Evolutionary conservation across 164 flowering plant species (phyloP), one percentile per base, ranked within the genome.

Genomic region (Taxillus chinensis): DNA sequence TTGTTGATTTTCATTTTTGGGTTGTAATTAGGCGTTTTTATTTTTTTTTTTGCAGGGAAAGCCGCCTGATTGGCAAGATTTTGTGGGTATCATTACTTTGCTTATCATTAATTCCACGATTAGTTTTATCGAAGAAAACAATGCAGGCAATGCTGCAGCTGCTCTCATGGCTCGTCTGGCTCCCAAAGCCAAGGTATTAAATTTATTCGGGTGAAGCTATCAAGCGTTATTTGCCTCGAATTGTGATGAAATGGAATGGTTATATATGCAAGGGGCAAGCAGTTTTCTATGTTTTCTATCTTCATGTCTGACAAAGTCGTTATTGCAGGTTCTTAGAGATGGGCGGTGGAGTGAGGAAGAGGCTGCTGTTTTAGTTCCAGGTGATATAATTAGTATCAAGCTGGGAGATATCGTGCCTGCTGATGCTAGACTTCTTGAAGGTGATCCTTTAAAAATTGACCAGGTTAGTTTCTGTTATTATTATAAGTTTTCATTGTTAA

Each of bases 91-190:
- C 64, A 83, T 85, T 3, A 71, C 79, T 7, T 68, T 89, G 70
- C 86, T 89, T 61, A 2, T 89, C 7, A 87, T 89, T 40, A 89
- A 89, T 75, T 89, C 96, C 0, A 87, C 93, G 0, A 89, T 89
- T 62, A 89, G 96, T 83, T 89, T 89, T 42, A 80, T 87, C 3
- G 96, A 89, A 74, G 96, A 89, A 74, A 84, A 89, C 71, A 89
- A 85, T 72, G 96, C 96, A 1, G 96, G 93, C n/a, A 89, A 89
- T 64, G 96, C 96, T 39, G 96, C 96, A 2, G 96, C 96, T 41
- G 89, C 93, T 63, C 86, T 89, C 63, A 89, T 89, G 96, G 96
- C 96, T 63, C 80, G 85, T 66, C 82, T 89, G 3, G 96, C 96
- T 57, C 93, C 93, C 3, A 87, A 84, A 74, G 90, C 91, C 7